Conservation (phyloP, 345 rosid species). For the Euphorbia peplus region DNA sequence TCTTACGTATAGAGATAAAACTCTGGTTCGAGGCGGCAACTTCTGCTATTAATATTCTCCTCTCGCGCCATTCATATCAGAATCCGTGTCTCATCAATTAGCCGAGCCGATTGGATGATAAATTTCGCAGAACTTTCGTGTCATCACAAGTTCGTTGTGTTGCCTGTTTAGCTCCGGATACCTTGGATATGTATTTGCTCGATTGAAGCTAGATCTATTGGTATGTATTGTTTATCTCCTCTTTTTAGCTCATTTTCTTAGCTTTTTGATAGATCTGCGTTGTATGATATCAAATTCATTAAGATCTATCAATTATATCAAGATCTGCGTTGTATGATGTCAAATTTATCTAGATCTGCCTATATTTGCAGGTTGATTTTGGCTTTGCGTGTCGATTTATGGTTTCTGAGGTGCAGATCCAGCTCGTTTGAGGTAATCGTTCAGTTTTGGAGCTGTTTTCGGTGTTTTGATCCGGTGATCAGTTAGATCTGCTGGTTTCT, state of each 20-base stretch:
- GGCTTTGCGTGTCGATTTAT: neutral
- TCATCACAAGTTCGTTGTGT: too few species aligned
- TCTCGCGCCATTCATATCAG: too few species aligned
- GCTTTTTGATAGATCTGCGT: neutral
- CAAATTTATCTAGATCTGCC: neutral
- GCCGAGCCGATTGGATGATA: too few species aligned
- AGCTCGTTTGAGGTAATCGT: neutral
- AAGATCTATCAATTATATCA: too few species aligned
- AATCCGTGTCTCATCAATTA: neutral
- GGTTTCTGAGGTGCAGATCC: neutral
- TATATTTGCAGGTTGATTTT: neutral
- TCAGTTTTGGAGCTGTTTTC: neutral
- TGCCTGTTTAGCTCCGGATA: too few species aligned
- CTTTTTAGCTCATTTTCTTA: neutral
- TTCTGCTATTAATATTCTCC: neutral
- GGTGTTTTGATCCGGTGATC: neutral
- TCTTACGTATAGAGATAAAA: neutral
- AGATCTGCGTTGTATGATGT: neutral
- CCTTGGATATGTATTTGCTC: neutral
- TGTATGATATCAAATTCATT: neutral
- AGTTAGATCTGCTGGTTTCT: neutral
- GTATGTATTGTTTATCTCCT: neutral
- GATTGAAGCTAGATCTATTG: neutral
- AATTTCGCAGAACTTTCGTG: too few species aligned
- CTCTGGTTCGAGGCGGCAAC: neutral